These are phyloP conservation scores for Lepidopterella palustris DNA, from an alignment of 495 filamentous ascomycete species.

Conservation along the genomic window DNA sequence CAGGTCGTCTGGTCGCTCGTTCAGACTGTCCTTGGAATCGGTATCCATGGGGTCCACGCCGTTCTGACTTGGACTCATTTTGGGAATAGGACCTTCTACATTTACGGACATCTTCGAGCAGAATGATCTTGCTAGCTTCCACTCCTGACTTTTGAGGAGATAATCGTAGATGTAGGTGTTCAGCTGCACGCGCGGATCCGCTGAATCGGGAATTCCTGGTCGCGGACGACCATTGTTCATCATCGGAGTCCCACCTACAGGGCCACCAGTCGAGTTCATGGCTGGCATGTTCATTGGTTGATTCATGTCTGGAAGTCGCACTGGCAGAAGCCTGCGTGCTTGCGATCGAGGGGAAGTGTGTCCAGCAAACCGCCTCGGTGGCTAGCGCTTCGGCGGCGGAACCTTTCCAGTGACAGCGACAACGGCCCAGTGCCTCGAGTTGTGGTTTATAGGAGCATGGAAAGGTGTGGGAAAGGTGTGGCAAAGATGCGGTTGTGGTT, in stretches of 20 bases:
- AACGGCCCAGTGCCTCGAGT: slow-evolving; percentile 9
- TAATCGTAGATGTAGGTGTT: slow-evolving; percentile 99
- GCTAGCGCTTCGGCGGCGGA: slow-evolving; percentile 1
- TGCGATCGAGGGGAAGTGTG: not conserved
- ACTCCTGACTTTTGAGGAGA: slow-evolving; percentile 65
- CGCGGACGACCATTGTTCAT: slow-evolving; percentile 24
- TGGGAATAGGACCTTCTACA: slow-evolving; percentile 1
- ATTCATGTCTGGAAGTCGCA: slow-evolving; percentile 27
- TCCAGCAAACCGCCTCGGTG: not conserved
- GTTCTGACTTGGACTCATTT: slow-evolving; percentile 45
- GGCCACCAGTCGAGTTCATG: slow-evolving; percentile 29
- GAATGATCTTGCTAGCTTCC: slow-evolving; percentile 11
- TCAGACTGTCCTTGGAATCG: slow-evolving; percentile 62
- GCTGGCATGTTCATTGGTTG: slow-evolving; percentile 33
- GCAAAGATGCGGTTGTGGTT: slow-evolving; percentile 11
- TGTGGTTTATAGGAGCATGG: slow-evolving; percentile 21
- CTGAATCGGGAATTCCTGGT: not conserved
- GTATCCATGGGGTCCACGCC: slow-evolving; percentile 77
- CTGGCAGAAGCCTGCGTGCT: not conserved
- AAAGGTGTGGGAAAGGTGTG: slow-evolving; percentile 26
- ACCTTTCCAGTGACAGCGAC: slow-evolving; percentile 1
- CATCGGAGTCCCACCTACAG: slow-evolving; percentile 30
- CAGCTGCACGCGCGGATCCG: slow-evolving; percentile 38
- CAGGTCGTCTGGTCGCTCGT: slow-evolving; percentile 68
- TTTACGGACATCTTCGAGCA: slow-evolving; percentile 1